Evolutionary conservation across 306 rosid species (phyloP), one percentile per base, ranked within the genome.

Genomic region (Begonia loranthoides): DNA sequence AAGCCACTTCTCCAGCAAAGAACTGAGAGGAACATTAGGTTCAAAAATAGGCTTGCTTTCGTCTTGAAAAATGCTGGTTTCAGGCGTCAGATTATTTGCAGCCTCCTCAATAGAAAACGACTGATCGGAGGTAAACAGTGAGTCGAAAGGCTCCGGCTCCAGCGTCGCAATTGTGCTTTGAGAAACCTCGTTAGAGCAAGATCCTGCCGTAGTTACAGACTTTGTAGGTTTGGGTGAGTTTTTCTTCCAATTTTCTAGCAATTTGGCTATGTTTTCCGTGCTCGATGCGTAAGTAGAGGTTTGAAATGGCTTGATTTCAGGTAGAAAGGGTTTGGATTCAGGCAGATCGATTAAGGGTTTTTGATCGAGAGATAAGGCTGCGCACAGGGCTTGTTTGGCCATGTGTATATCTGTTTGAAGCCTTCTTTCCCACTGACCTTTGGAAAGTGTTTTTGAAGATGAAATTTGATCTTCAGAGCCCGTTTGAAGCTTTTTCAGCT

Each of bases 341-440:
- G 36, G 9, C 8, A 28, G 9, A 28, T 28, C 36, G 36, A 28
- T 5, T 5, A 28, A 28, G 4, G 36, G 36, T 28, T 28, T 28
- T 7, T 70, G 68, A 64, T 77, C 72, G 24, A 89, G 78, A 36
- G 97, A 89, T 16, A 89, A 73, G 17, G 97, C 97, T 41, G 84
- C 87, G 52, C 81, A 70, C 13, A 89, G 66, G 47, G 93, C 97
- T 70, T 76, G 84, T 21, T 82, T 89, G 59, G 97, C 97, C 76
- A 57, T 73, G 57, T 89, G 72, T 45, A 89, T 89, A 61, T 89
- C 93, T 15, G 95, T 89, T 56, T 89, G 97, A 46, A 89, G 78
- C 69, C 79, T 82, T 70, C 93, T 82, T 70, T 84, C 97, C 97
- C 97, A 89, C 60, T 89, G 93, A 17, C 97, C 97, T 55, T 79